Evolutionary conservation across 768 basidiomycete species (phyloP), one percentile per base, ranked within the genome.

Genomic region (Russula virescens): DNA sequence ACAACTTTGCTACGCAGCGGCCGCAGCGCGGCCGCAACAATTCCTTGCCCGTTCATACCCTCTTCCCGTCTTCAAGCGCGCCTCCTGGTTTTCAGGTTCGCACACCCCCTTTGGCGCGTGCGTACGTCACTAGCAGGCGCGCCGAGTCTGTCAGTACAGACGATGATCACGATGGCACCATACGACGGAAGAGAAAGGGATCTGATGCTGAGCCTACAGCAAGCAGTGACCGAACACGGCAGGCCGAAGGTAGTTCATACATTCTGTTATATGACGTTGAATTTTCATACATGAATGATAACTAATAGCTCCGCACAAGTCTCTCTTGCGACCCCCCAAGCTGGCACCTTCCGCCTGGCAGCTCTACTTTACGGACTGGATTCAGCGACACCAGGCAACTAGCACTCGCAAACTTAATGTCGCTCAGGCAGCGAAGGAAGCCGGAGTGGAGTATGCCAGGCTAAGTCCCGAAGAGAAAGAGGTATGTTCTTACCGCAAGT

Each of bases 281-380:
- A 61, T 68, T 66, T 65, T 66, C 61, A 69, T 71, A 63, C 45
- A 26, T 28, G 11, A 35, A 8, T 10, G 25, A 28, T n/a, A 26
- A 31, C 46, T 19, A 40, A 34, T 73, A 87, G 88, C 79, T 42
- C 83, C 83, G 50, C 76, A 83, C 59, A 94, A 89, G 75, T 94
- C 94, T 45, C 75, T 84, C 13, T 79, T 97, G 61, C 86, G 87
- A 47, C 93, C 91, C 21, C 94, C 94, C 52, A 94, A 94, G 77
- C 81, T 94, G 69, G 91, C 94, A 7, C 92, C 91, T 5, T 94
- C 92, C 3, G 91, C 94, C 58, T 97, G 94, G 94, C 94, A 97
- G 74, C 81, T 97, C 48, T 97, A 93, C 75, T 96, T 97, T 73
- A 93, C 93, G 25, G 92, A 96, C 72, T 94, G 91, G 85, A 94